Percentiles rank a stretch among this genome's conserved stretches.
Conservation (phyloP, 169 alveolate genomes). For the Plasmodium vinckei region DNA sequence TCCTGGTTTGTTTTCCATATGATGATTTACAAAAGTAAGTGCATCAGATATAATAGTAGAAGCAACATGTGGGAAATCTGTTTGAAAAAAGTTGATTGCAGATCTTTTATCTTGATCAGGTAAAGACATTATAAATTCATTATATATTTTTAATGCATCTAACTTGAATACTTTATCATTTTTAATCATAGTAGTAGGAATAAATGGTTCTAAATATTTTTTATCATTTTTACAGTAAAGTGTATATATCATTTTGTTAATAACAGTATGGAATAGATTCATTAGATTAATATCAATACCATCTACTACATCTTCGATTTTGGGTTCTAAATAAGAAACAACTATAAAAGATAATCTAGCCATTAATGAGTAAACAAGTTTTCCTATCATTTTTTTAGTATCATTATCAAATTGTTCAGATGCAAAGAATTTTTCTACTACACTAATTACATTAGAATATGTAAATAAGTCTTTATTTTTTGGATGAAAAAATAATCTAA, state of each 20-base stretch:
- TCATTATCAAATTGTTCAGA: conserved; percentile 4
- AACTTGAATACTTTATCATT: conserved; percentile 12
- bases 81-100: conserved; percentile 37
- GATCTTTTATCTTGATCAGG: conserved; percentile 6
- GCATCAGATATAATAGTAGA: neutral
- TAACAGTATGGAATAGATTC: conserved; percentile 23
- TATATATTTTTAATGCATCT: conserved; percentile 43
- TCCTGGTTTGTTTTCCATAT: neutral
- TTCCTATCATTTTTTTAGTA: conserved; percentile 19
- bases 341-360: conserved; percentile 20
- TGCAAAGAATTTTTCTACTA: conserved; percentile 10
- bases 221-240: conserved; percentile 34
- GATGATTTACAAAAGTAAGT: neutral
- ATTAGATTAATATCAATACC: conserved; percentile 18
- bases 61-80: conserved; percentile 11
- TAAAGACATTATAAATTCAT: conserved; percentile 13
- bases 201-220: conserved; percentile 23
- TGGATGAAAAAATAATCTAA: conserved; percentile 15
- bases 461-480: conserved; percentile 33
- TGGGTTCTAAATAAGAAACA: conserved; percentile 20
- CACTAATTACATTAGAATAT: conserved; percentile 1
- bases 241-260: conserved; percentile 31
- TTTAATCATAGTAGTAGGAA: conserved; percentile 10
- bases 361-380: conserved; percentile 45
- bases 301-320: conserved; percentile 9